Base-by-base conservation (phyloP, 1,139 yeast species). In the Oligophagozyma castellii region DNA sequence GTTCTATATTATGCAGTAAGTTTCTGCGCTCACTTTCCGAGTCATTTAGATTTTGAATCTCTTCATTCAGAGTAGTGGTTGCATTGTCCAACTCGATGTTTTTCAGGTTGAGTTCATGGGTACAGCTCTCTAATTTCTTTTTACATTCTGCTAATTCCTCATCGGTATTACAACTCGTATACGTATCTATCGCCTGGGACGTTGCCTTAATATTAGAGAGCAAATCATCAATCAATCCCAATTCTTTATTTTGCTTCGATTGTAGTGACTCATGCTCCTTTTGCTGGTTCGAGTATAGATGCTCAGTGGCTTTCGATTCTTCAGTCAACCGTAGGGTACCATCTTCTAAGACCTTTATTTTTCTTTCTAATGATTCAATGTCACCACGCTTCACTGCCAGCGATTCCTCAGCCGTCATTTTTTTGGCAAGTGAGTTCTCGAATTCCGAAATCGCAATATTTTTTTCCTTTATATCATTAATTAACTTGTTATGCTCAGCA, bases 391-490 rank as follows among this genome's bases (percentile, higher is more conserved):
- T 56, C 10, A 46, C 42, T 0, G 37, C 40, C 5, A 58, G 42
- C 5, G 56, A 53, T 14, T 52, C 53, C 30, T 46, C 51, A 35
- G 59, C 49, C 35, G 46, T 56, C 14, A 48, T 48, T 18, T 44
- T 55, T 32, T 72, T 73, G 24, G 65, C 48, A 11, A 69, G 51
- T 1, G 67, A 51, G 28, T 58, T 61, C 39, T 74, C 79, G 28
- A 74, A 53, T 32, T 68, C 67, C 38, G 72, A 67, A 6, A 81
- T 66, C 3, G 51, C 51, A 15, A 75, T 53, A 38, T 63, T 65
- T 34, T 66, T 65, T 40, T 77, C 84, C 36, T 74, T 72, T 5
- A 77, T 55, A 18, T 56, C 52, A 26, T 56, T 64, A 28, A 76
- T 73, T 18, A 75, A 43, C 13, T 60, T 57, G n/a, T 63, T 58